These are phyloP conservation scores for Kwoniella shivajii DNA, from an alignment of 1,284 basidiomycete species.

Conservation along the genomic window DNA sequence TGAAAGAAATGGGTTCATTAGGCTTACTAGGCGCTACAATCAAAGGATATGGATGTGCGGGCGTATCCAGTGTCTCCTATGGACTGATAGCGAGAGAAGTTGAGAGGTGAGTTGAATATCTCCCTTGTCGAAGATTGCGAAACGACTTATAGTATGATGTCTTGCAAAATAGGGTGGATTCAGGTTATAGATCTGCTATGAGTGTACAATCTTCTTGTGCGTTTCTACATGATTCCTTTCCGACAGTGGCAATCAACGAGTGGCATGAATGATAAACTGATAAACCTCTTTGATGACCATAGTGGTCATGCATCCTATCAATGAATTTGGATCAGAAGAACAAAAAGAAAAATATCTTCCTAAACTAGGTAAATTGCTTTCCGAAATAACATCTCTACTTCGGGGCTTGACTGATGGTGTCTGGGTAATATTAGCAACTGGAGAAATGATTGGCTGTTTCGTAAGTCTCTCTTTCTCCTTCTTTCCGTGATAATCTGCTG, in stretches of 20 bases:
- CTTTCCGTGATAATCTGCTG: not conserved
- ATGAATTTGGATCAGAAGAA: constrained; percentile 84
- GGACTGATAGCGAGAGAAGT: constrained; percentile 92
- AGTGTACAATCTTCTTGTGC: constrained; percentile 83
- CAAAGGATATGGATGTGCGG: constrained; percentile 90
- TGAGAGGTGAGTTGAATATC: constrained; percentile 70
- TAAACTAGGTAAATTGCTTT: constrained; percentile 62
- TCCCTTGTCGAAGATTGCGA: too few species aligned
- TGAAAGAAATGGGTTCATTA: constrained; percentile 89
- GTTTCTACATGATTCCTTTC: not conserved
- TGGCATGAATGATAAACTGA: not conserved
- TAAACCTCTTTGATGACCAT: not conserved
- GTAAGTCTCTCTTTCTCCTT: constrained; percentile 58
- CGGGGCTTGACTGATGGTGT: not conserved
- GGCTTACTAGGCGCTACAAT: constrained; percentile 92
- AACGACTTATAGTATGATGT: not conserved
- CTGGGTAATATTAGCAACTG: constrained; percentile 63
- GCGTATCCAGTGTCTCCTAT: constrained; percentile 88
- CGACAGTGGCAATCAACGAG: not conserved
- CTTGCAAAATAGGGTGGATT: constrained; percentile 65
- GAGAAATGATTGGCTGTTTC: constrained; percentile 89
- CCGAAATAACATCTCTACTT: not conserved
- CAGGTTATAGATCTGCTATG: constrained; percentile 92
- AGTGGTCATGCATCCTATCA: constrained; percentile 96
- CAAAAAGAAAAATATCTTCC: constrained; percentile 93